Evolutionary conservation across 1,284 basidiomycete species (phyloP).

Genomic region (Exobasidium rhododendri): DNA sequence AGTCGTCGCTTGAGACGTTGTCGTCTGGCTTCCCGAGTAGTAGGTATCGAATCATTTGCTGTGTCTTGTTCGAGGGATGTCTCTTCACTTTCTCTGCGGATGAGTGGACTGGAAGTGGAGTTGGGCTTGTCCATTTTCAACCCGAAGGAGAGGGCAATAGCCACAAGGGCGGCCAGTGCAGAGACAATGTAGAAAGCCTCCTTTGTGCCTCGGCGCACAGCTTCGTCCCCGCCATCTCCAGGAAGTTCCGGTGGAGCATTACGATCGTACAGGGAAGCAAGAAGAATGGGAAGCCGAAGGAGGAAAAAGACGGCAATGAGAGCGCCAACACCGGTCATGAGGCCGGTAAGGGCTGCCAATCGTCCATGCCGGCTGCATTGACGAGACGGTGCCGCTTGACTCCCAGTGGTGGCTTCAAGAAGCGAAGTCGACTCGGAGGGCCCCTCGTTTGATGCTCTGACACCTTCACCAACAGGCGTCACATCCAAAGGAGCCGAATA

Average conservation of each 20-base stretch:
- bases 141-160: constrained; percentile 14
- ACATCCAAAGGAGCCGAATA: constrained; percentile 9
- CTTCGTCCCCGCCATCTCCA: constrained; percentile 14
- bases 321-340: constrained; percentile 34
- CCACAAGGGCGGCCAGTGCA: not conserved
- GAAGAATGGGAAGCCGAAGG: constrained; percentile 29
- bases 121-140: constrained; percentile 13
- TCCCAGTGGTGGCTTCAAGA: no score
- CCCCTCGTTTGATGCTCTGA: no score
- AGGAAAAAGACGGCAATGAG: constrained; percentile 37
- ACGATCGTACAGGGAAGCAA: constrained; percentile 24
- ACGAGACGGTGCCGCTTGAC: not conserved
- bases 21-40: constrained; percentile 12
- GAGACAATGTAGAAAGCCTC: constrained; percentile 28
- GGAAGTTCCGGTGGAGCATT: not conserved
- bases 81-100: constrained; percentile 3
- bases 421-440: no score
- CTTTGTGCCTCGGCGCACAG: constrained; percentile 21
- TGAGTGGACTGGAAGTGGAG: not conserved
- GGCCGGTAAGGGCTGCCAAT: constrained; percentile 28
- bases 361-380: constrained; percentile 20
- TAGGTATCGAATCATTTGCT: not conserved
- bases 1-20: constrained; percentile 5
- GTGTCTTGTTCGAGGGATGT: not conserved
- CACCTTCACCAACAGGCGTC: no score